These are phyloP conservation scores for Euphorbia peplus DNA, from an alignment of 345 rosid genomes.

Conservation along the genomic window DNA sequence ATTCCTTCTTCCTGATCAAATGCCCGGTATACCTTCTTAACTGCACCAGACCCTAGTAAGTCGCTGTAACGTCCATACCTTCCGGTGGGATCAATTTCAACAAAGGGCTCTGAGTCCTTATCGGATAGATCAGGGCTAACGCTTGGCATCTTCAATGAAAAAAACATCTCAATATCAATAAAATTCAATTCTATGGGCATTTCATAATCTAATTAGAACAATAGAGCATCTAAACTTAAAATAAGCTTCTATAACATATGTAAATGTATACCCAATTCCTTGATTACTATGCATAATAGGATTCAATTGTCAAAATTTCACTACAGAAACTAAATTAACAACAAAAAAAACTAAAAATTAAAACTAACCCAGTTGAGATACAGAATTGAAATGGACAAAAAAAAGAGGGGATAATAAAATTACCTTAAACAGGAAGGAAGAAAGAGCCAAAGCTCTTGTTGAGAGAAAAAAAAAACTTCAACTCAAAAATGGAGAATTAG, in stretches of 20 bases:
- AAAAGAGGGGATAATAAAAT: neutral
- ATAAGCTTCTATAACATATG: neutral
- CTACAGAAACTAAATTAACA: neutral
- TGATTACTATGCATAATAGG: neutral
- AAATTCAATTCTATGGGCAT: neutral
- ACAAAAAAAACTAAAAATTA: neutral
- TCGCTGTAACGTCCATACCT: slow-evolving; percentile 73
- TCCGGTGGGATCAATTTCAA: slow-evolving; percentile 70
- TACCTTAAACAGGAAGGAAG: neutral
- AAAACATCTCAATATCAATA: neutral
- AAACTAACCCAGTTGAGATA: neutral
- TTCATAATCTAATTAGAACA: neutral
- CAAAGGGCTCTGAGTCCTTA: slow-evolving; percentile 62
- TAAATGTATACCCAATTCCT: neutral
- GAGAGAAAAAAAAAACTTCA: neutral
- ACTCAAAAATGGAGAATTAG: neutral
- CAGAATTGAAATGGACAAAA: neutral
- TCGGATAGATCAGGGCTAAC: slow-evolving; percentile 38
- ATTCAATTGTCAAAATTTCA: neutral
- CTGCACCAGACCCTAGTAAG: slow-evolving; percentile 65
- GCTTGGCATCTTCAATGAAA: slow-evolving; percentile 47
- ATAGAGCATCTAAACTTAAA: neutral
- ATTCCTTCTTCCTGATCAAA: slow-evolving; percentile 91
- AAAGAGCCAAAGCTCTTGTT: slow-evolving; percentile 16
- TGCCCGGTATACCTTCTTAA: slow-evolving; percentile 80